Evolutionary conservation across 176 grass and related monocot genomes (phyloP), one percentile per base, ranked within the genome.

Genomic region (Pharus latifolius): DNA sequence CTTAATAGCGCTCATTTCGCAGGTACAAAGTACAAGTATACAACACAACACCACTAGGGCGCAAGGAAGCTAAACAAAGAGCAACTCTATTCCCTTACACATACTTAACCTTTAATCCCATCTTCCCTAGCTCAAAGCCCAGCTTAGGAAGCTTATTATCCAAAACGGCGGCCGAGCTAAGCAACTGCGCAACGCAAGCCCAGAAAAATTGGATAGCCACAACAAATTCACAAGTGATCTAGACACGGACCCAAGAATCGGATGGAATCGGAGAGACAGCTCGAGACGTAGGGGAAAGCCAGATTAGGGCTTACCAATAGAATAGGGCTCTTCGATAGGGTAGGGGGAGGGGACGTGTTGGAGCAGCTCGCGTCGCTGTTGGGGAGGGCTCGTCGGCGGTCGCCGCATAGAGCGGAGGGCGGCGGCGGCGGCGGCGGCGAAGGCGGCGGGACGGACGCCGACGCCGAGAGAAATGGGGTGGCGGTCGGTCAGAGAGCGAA

Each of bases 401-500:
- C 49, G 60, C 48, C 60, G 73, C 17, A 38, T 9, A 38, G 35
- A 38, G 35, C 4, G 35, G 35, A 9, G 35, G 35, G 35, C 4
- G 35, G n/a, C n/a, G n/a, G n/a, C n/a, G n/a, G n/a, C n/a, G n/a
- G n/a, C n/a, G n/a, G n/a, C n/a, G n/a, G n/a, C n/a, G n/a, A n/a
- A n/a, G n/a, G n/a, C n/a, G n/a, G n/a, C n/a, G n/a, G n/a, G n/a
- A n/a, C n/a, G n/a, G n/a, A n/a, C n/a, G n/a, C n/a, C n/a, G n/a
- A n/a, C n/a, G n/a, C n/a, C n/a, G n/a, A 60, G 11, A 65, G 48
- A 73, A 33, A 74, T 35, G n/a, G 60, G 58, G 35, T 7, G 49
- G 61, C 49, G 49, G 35, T 31, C 60, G 60, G 74, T 55, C 61
- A 56, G 74, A 66, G 28, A 60, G 74, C 49, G 65, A 49, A 65